These are phyloP conservation scores for Arxiozyma telluris DNA, from an alignment of 1,139 yeast genomes.

Conservation along the genomic window DNA sequence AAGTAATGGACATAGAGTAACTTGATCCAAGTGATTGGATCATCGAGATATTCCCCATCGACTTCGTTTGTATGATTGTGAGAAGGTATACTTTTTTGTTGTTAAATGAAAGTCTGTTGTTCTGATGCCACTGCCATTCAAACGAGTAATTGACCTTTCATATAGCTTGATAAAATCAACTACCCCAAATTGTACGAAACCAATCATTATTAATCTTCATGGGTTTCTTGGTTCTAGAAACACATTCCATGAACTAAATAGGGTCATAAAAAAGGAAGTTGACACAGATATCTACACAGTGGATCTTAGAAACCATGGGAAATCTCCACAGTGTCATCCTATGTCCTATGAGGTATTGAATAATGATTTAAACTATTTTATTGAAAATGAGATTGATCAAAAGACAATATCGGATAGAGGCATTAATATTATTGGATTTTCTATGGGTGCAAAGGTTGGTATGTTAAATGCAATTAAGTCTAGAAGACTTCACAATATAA, in stretches of 20 bases:
- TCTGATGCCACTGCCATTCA: slow-evolving; percentile 2
- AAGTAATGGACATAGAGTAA: too few relatives aligned
- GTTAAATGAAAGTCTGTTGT: background rate
- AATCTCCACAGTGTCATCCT: slow-evolving; percentile 38
- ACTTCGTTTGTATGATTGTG: background rate
- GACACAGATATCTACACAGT: slow-evolving; percentile 32
- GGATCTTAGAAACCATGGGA: slow-evolving; percentile 50
- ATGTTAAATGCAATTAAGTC: slow-evolving; percentile 16
- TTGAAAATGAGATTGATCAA: slow-evolving; percentile 12
- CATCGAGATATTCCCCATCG: background rate
- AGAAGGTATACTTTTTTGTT: too few relatives aligned
- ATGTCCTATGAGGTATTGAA: slow-evolving; percentile 38
- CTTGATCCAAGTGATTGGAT: too few relatives aligned
- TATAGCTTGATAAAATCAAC: slow-evolving; percentile 16
- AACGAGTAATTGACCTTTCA: slow-evolving; percentile 16
- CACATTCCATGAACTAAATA: slow-evolving; percentile 19
- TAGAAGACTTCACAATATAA: slow-evolving; percentile 13
- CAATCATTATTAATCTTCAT: slow-evolving; percentile 24
- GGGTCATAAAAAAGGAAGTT: slow-evolving; percentile 31
- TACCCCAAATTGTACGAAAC: slow-evolving; percentile 6
- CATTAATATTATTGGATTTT: slow-evolving; percentile 25
- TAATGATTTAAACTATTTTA: slow-evolving; percentile 33
- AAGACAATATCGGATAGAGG: slow-evolving; percentile 11
- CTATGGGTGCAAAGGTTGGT: slow-evolving; percentile 29
- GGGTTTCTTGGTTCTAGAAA: slow-evolving; percentile 26